Conservation (phyloP, 2,329 filamentous ascomycete genomes). For the Fusarium sp. region DNA sequence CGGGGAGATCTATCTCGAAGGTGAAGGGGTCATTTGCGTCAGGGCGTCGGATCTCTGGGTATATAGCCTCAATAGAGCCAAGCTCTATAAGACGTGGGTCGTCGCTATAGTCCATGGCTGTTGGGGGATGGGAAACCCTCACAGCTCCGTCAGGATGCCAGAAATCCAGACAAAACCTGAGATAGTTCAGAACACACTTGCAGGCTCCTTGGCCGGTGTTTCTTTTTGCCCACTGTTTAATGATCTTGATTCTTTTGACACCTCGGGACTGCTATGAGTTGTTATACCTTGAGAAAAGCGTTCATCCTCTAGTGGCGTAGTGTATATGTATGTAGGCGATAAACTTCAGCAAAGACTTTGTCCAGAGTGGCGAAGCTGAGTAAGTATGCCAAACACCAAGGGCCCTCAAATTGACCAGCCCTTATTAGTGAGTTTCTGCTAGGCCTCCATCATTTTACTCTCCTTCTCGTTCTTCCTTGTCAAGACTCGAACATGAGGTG, state of each 20-base stretch:
- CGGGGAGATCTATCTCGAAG: conserved; percentile 67
- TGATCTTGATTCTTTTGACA: not conserved
- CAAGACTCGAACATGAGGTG: conserved; percentile 32
- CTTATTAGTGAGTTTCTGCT: not conserved
- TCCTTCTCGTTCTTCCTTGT: conserved; percentile 6
- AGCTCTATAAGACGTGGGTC: conserved; percentile 69
- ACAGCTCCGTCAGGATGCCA: not conserved
- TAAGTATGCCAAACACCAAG: conserved; percentile 5
- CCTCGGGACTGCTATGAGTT: conserved; percentile 1
- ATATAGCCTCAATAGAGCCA: conserved; percentile 71
- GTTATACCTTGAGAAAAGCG: conserved; percentile 17
- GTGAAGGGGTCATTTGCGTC: conserved; percentile 56
- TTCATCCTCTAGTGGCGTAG: conserved; percentile 35
- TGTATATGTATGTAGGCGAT: not conserved
- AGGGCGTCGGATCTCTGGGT: conserved; percentile 68
- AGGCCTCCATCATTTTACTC: conserved; percentile 28
- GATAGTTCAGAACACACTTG: not conserved
- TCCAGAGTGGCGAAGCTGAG: conserved; percentile 18
- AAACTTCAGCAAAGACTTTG: conserved; percentile 12
- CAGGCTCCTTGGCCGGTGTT: not conserved
- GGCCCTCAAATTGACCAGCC: conserved; percentile 2
- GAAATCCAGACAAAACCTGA: not conserved
- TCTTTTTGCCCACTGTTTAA: not conserved
- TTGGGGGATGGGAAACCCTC: not conserved
- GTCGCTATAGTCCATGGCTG: conserved; percentile 54